Conservation (phyloP, 2,329 filamentous ascomycete genomes). For the Ophiostoma himal-ulmi region DNA sequence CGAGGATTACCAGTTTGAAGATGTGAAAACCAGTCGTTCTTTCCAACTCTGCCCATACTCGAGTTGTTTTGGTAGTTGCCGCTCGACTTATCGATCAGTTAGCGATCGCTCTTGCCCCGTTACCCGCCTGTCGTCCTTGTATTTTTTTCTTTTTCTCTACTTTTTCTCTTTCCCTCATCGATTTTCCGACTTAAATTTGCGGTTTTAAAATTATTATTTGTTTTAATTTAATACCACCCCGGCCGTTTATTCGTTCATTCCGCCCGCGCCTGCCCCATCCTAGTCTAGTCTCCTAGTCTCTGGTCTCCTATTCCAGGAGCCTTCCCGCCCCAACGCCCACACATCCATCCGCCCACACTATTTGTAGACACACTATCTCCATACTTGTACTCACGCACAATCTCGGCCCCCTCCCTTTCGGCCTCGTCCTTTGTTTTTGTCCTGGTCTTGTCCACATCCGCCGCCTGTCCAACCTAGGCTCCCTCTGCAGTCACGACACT, state of each 20-base stretch:
- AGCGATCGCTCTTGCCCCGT: conserved; percentile 8
- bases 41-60: not conserved
- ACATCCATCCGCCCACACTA: not conserved
- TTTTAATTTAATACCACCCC: not conserved
- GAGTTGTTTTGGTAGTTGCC: not conserved
- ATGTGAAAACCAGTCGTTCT: not conserved
- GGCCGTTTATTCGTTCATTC: not conserved
- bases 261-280: conserved; percentile 5
- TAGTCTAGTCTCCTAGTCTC: not conserved
- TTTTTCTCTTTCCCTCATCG: not conserved
- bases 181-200: not conserved
- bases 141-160: not conserved
- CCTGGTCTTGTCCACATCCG: not conserved
- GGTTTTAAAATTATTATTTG: not conserved
- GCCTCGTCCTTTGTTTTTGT: not conserved
- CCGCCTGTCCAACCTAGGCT: not conserved
- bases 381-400: not conserved
- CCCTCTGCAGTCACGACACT: not conserved
- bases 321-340: not conserved
- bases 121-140: not conserved
- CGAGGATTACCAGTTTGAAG: not conserved
- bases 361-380: not conserved
- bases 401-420: conserved; percentile 13
- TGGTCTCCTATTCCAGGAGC: not conserved
- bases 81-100: not conserved